Percentiles rank a stretch among this genome's conserved stretches.
These are phyloP conservation scores for Phyllosticta ampelicida DNA, from an alignment of 2,329 filamentous ascomycete species.

Conservation along the genomic window DNA sequence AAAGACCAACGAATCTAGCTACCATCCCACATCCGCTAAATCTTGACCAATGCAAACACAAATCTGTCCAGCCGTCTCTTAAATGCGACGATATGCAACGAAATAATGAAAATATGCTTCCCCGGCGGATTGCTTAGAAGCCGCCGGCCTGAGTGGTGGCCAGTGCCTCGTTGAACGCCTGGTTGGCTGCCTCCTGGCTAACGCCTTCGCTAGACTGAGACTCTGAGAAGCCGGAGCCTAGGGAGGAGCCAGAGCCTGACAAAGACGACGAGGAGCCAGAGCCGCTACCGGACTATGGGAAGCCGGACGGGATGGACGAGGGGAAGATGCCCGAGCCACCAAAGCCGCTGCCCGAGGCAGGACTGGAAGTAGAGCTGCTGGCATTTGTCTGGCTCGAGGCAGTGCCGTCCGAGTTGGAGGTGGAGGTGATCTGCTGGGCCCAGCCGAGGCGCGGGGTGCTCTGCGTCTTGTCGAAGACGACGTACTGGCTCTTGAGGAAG, in stretches of 20 bases:
- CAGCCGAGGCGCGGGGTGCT: constrained; percentile 27
- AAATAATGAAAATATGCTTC: too few relatives aligned
- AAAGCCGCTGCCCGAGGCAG: neutral
- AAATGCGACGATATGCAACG: too few relatives aligned
- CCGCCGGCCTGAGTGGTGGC: neutral
- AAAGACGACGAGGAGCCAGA: too few relatives aligned
- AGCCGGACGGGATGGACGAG: neutral
- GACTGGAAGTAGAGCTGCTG: neutral
- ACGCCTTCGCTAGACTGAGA: neutral
- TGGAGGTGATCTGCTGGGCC: constrained; percentile 16
- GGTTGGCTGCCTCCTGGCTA: neutral
- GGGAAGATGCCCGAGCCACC: neutral
- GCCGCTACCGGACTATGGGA: neutral
- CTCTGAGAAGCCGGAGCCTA: neutral
- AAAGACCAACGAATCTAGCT: too few relatives aligned
- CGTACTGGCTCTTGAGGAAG: constrained; percentile 68
- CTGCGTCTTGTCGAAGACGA: constrained; percentile 52
- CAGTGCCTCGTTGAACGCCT: neutral
- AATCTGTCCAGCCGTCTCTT: too few relatives aligned
- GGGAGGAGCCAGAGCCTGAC: neutral
- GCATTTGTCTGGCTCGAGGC: neutral
- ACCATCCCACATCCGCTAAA: too few relatives aligned
- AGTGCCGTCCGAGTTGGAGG: neutral
- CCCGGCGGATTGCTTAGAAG: neutral
- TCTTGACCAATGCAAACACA: too few relatives aligned